phyloP scores from a whole-genome alignment of 805 yeast genomes.

The Myxozyma kluyveri region DNA sequence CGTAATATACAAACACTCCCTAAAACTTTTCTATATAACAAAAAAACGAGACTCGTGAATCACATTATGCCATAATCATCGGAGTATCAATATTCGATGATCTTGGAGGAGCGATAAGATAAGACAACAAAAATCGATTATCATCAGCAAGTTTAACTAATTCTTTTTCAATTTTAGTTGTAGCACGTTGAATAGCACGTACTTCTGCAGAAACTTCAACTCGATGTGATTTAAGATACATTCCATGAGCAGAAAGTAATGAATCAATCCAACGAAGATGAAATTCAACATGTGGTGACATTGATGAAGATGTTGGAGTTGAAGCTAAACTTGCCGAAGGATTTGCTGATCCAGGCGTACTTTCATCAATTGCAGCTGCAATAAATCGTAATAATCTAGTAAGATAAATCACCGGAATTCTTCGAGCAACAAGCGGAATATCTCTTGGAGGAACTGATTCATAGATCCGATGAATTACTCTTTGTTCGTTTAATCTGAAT shows the following conservation, averaged over 20 bases:
- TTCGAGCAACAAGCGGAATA: constrained; percentile 62
- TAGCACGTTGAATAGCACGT: constrained; percentile 20
- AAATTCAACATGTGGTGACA: constrained; percentile 78
- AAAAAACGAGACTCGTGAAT: no score
- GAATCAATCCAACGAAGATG: constrained; percentile 76
- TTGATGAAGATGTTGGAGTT: background rate
- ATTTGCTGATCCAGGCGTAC: background rate
- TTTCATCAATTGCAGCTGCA: constrained; percentile 59
- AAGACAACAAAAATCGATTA: constrained; percentile 17
- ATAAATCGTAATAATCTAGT: constrained; percentile 65
- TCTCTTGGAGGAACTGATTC: constrained; percentile 72
- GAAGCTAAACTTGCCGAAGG: background rate
- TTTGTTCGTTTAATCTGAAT: constrained; percentile 81
- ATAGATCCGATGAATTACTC: constrained; percentile 67
- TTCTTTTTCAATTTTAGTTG: constrained; percentile 15
- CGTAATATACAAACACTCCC: no score
- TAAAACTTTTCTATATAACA: no score
- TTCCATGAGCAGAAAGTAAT: constrained; percentile 71
- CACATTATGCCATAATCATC: no score
- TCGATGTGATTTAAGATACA: constrained; percentile 60
- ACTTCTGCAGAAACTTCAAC: constrained; percentile 50
- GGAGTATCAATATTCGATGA: no score
- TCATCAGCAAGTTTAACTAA: constrained; percentile 22
- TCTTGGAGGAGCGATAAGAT: constrained; percentile 4
- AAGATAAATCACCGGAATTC: constrained; percentile 74